phyloP scores from a whole-genome alignment of 305 asterid genomes.

The Andrographis paniculata region DNA sequence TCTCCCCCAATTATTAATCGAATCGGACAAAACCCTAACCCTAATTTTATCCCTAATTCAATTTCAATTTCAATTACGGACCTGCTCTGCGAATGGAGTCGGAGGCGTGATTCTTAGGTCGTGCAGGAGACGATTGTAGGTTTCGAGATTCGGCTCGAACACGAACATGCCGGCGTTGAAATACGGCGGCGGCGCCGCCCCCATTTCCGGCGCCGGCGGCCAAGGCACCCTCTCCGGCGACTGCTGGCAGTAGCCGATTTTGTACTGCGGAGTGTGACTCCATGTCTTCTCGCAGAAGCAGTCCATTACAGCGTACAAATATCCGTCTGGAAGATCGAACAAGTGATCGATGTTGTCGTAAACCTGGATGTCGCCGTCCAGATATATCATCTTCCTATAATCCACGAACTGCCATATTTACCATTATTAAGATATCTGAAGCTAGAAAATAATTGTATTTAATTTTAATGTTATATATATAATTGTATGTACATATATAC shows the following conservation, averaged over 20 bases:
- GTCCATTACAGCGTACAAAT: constrained; percentile 23
- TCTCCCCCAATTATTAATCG: not conserved
- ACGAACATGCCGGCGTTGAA: constrained; percentile 22
- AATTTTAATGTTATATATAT: too few relatives aligned
- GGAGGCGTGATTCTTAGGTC: constrained; percentile 17
- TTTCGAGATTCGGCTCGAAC: constrained; percentile 15
- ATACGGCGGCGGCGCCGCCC: constrained; percentile 19
- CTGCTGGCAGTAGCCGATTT: constrained; percentile 22
- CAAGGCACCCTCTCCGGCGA: constrained; percentile 20
- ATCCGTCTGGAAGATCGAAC: constrained; percentile 23
- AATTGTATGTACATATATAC: too few relatives aligned
- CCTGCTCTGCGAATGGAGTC: constrained; percentile 24
- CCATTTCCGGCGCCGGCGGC: constrained; percentile 17
- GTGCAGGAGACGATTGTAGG: constrained; percentile 9
- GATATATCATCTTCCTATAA: constrained; percentile 27
- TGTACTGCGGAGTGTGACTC: constrained; percentile 17
- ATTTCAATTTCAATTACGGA: not conserved
- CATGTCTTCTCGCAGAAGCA: constrained; percentile 28
- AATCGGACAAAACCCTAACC: not conserved
- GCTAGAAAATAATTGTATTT: not conserved
- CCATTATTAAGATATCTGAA: not conserved
- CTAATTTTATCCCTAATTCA: not conserved
- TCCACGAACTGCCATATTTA: constrained; percentile 20
- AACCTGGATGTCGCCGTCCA: constrained; percentile 27
- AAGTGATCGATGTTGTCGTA: constrained; percentile 22